A percentile compares a stretch with the other conserved stretches of the same genome.
phyloP scores from a whole-genome alignment of 1,284 basidiomycete species.

The Heterobasidion occidentale region DNA sequence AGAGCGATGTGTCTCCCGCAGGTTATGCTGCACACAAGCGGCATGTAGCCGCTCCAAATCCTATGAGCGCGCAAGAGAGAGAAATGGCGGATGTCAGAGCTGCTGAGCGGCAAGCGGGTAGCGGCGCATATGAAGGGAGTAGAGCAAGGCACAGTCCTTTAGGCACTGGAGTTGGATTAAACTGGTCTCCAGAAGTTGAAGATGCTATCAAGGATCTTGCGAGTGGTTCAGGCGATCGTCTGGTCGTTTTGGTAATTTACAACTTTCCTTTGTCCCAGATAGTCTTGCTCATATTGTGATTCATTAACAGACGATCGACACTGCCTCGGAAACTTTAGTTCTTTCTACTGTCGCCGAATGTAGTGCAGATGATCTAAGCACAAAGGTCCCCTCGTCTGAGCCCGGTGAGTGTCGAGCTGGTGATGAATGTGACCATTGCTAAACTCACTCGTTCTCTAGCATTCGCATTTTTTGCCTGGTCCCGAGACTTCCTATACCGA shows the following conservation, averaged over 20 bases:
- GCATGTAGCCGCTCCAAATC: slow-evolving; percentile 71
- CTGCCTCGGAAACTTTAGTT: slow-evolving; percentile 45
- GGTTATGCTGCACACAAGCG: slow-evolving; percentile 70
- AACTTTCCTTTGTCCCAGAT: background rate
- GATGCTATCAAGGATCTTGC: slow-evolving; percentile 55
- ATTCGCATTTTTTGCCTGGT: slow-evolving; percentile 74
- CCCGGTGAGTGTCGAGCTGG: slow-evolving; percentile 28
- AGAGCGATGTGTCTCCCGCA: slow-evolving; percentile 54
- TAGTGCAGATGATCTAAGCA: slow-evolving; percentile 34
- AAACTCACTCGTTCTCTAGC: slow-evolving; percentile 28
- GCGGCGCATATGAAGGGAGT: slow-evolving; percentile 47
- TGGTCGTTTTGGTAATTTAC: slow-evolving; percentile 64
- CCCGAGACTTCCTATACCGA: slow-evolving; percentile 42
- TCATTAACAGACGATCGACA: slow-evolving; percentile 52
- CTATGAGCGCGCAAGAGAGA: slow-evolving; percentile 72
- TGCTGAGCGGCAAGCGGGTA: slow-evolving; percentile 54
- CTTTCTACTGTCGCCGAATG: slow-evolving; percentile 32
- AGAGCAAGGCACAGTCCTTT: slow-evolving; percentile 46
- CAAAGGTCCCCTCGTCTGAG: slow-evolving; percentile 44
- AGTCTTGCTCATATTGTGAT: background rate
- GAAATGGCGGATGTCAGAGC: slow-evolving; percentile 72
- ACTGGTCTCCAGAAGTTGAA: slow-evolving; percentile 57
- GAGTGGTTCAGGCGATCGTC: slow-evolving; percentile 35
- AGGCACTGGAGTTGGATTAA: slow-evolving; percentile 48
- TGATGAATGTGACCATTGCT: background rate